Evolutionary conservation across 257 asterid species (phyloP).

Genomic region (Vinca minor): DNA sequence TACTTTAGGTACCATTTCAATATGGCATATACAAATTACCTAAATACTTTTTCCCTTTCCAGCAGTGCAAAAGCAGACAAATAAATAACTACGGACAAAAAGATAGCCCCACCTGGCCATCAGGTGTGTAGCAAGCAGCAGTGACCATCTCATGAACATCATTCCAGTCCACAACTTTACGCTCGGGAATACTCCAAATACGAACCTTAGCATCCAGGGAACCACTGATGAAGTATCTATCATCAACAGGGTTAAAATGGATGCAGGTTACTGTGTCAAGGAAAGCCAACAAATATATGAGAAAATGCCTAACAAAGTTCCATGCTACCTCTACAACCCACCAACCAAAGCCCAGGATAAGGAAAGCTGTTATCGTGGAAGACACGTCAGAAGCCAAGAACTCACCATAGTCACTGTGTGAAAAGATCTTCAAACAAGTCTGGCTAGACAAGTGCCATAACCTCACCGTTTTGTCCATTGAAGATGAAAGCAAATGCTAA

Average conservation of each 20-base stretch:
- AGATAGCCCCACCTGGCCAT: conserved; percentile 84
- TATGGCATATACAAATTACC: conserved; percentile 10
- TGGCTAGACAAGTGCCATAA: conserved; percentile 64
- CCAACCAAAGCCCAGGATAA: background rate
- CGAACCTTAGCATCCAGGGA: conserved; percentile 97
- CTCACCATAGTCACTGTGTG: conserved; percentile 90
- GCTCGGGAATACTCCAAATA: conserved; percentile 96
- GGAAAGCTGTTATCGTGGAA: background rate
- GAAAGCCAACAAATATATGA: conserved; percentile 16
- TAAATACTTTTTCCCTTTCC: conserved; percentile 4
- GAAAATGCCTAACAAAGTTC: background rate
- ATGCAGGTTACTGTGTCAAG: conserved; percentile 80
- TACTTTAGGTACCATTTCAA: conserved; percentile 5
- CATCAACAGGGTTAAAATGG: conserved; percentile 97
- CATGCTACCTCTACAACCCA: background rate
- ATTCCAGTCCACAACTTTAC: conserved; percentile 93
- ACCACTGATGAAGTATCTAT: conserved; percentile 95
- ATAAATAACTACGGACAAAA: too few relatives aligned
- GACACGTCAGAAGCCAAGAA: conserved; percentile 1
- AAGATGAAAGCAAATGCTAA: conserved; percentile 80
- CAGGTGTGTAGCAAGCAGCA: conserved; percentile 97
- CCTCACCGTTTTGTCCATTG: conserved; percentile 84
- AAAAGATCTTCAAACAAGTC: conserved; percentile 67
- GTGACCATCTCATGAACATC: conserved; percentile 99
- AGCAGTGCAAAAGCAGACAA: conserved; percentile 19